Base-by-base conservation (phyloP, 2,329 filamentous ascomycete species). In the Apiospora phragmitis region DNA sequence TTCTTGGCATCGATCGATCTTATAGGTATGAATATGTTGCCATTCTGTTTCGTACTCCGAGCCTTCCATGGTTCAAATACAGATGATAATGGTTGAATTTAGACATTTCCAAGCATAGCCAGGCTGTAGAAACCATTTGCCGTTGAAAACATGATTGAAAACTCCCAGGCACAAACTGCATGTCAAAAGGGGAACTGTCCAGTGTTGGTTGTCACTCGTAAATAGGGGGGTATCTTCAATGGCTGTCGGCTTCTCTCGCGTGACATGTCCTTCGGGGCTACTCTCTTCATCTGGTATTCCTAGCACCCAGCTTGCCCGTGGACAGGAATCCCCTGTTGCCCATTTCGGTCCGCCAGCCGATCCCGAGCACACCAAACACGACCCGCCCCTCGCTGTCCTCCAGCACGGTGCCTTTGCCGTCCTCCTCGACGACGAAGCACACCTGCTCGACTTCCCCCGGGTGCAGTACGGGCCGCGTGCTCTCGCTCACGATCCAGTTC, bases 341-440 rank as follows among this genome's bases (percentile, higher is more conserved):
- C 92, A 98, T 95, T 72, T 93, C 89, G 47, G 93, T 92, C 73
- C 93, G 88, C 96, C 96, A 99, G 69, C 94, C 92, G 71, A 98
- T 93, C 59, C 91, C 92, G 74, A 98, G 82, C 73, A 96, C 91
- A 6, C 95, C 95, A 78, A 98, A 90, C 26, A 91, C 85, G 47
- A 93, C 84, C 73, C 89, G 84, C 67, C 87, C 87, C 72, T 92
- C 90, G 41, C 85, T 81, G 70, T 88, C 83, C 77, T 90, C 86
- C 41, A 89, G 83, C 55, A 73, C 75, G 29, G 75, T 74, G 1
- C 77, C 80, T 4, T 75, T 77, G 29, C 70, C 74, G 73, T 82
- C 81, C 76, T 88, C 85, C 70, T 86, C 84, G 7, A 92, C 83
- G 38, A 91, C 80, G 75, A 92, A 92, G 78, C 89, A 91, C 68